Evolutionary conservation across 2,329 filamentous ascomycete species (phyloP), one percentile per base, ranked within the genome.

Genomic region (Aspergillus phoenicis): DNA sequence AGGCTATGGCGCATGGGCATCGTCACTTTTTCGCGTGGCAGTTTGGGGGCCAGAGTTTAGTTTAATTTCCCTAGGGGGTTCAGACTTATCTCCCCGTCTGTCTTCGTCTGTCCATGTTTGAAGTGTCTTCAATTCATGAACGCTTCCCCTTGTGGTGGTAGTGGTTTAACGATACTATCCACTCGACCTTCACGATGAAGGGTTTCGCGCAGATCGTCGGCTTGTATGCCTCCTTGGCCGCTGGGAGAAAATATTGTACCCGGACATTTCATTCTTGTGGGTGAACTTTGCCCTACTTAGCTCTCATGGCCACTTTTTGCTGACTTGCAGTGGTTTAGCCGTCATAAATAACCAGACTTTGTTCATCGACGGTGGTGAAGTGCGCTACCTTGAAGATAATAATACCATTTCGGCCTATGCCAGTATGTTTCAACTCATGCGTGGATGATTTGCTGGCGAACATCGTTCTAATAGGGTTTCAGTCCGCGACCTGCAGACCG

Each of bases 291-390:
- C 13, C 11, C 5, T 33, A 5, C 1, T 33, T 8, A 3, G 30
- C 13, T 24, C 22, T 22, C 28, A 22, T 26, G 48, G 15, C 38
- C 24, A 17, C 11, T 8, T 57, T n/a, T 13, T 13, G 45, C 22
- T 49, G 47, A 17, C n/a, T 49, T 22, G 20, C 20, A 15, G 13
- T 17, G 33, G 13, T 11, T 20, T 15, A 60, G 58, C 58, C 7
- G 39, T 60, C 28, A 43, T 59, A 6, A 59, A 54, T 20, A 59
- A 61, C 33, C 38, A 58, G 8, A 59, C 56, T 4, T 38, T 61
- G 13, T 61, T 49, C 17, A 61, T 61, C 24, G 56, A 55, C 26
- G 60, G 60, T 6, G 60, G 60, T 4, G 56, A 62, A 13, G 48
- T 62, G 38, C 49, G 48, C 17, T 43, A 36, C 8, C 11, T 41